These are phyloP conservation scores for Cladosporium austrohemisphaericum DNA, from an alignment of 2,329 filamentous ascomycete genomes.

Conservation along the genomic window DNA sequence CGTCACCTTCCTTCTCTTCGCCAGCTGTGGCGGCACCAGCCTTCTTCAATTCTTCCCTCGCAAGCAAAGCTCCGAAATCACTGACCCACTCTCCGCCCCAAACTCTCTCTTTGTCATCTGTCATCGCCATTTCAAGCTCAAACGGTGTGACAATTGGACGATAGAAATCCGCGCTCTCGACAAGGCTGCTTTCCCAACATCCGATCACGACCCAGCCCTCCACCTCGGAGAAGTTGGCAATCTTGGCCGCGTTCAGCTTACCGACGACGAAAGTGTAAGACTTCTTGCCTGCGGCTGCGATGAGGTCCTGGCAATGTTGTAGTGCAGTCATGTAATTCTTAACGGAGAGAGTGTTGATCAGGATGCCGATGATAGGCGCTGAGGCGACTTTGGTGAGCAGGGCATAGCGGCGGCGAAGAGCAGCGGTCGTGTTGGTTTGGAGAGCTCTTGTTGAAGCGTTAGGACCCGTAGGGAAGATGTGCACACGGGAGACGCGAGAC, in stretches of 20 bases:
- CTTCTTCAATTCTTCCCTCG: constrained; percentile 26
- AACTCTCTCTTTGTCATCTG: constrained; percentile 68
- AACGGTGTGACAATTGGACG: constrained; percentile 91
- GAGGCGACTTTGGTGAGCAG: constrained; percentile 77
- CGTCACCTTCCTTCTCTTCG: constrained; percentile 22
- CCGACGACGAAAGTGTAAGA: constrained; percentile 94
- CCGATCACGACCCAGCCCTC: constrained; percentile 96
- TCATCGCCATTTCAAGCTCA: constrained; percentile 75
- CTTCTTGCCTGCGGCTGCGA: constrained; percentile 82
- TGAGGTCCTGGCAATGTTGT: constrained; percentile 66
- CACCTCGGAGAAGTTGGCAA: constrained; percentile 94
- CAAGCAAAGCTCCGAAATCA: constrained; percentile 70
- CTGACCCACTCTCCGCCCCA: constrained; percentile 90
- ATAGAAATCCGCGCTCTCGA: constrained; percentile 87
- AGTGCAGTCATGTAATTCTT: constrained; percentile 84
- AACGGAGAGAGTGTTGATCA: constrained; percentile 93
- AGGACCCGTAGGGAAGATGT: constrained; percentile 64
- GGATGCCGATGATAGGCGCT: constrained; percentile 81
- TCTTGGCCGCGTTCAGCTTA: constrained; percentile 90
- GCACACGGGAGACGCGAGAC: constrained; percentile 72
- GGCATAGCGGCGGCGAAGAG: constrained; percentile 81
- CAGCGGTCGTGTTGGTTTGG: constrained; percentile 50
- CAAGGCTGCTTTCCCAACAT: constrained; percentile 92
- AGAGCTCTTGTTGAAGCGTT: constrained; percentile 33
- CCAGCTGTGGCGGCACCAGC: constrained; percentile 29